Evolutionary conservation across 257 asterid genomes (phyloP), one percentile per base, ranked within the genome.

Genomic region (Fraxinus pennsylvanica): DNA sequence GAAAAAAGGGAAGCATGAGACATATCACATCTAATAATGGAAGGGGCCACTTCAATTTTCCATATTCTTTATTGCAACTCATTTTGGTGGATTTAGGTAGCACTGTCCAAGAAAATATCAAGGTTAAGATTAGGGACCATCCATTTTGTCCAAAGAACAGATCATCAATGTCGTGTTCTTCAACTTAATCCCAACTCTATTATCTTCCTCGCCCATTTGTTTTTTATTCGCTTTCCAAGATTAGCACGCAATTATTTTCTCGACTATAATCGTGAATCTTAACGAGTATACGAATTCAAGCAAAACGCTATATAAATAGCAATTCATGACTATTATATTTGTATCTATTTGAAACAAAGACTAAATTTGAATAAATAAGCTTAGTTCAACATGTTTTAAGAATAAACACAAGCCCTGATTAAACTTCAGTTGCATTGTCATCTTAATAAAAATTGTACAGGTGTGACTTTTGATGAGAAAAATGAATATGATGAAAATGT

Each of bases 41-140:
- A 47, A 69, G 54, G 81, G 78, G 14, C 77, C 81, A 41, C 66
- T 39, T 30, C 68, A 59, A 9, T 27, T 74, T 71, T 71, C 25
- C 52, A 25, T 43, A 29, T 27, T 5, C 76, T 9, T n/a, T 54
- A 77, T 68, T 59, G 68, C 30, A 59, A 6, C 68, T 59, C 32
- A 9, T 21, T 63, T 59, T 63, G 14, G 17, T 52, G 63, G 63
- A 52, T 15, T 19, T 3, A 52, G n/a, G 63, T 15, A 52, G 63
- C 9, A 67, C 41, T 12, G 15, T 3, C 61, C 57, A 78, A 35
- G 25, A 73, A 79, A 79, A 41, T 73, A 72, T 45, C 68, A 32
- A 65, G 14, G 21, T 50, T 57, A 30, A 65, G 73, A 4, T 25
- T 73, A 65, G 73, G 82, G 74, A 79, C 82, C 82, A 79, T 79